These are phyloP conservation scores for Serendipita sp. DNA, from an alignment of 768 basidiomycete species.

Conservation along the genomic window DNA sequence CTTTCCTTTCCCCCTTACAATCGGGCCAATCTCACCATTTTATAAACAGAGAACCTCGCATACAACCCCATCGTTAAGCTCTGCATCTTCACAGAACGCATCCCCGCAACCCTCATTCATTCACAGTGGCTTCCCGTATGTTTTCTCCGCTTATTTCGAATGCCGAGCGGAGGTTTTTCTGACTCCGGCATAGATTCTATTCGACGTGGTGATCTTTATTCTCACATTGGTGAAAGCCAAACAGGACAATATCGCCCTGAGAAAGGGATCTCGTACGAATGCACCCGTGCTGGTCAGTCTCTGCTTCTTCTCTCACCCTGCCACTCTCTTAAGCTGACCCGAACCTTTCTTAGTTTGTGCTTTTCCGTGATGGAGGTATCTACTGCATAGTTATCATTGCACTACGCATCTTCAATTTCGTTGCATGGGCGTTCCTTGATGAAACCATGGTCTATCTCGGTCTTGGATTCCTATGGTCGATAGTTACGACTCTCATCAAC, in stretches of 20 bases:
- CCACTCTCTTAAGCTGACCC: neutral
- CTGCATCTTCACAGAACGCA: neutral
- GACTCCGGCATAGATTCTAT: neutral
- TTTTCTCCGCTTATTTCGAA: neutral
- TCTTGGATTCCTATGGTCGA: neutral
- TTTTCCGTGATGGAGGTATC: neutral
- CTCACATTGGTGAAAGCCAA: conserved; percentile 6
- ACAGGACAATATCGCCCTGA: neutral
- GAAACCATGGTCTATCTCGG: neutral
- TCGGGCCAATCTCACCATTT: neutral
- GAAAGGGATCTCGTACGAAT: neutral
- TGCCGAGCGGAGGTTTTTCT: neutral
- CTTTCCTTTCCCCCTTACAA: neutral
- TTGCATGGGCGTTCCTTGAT: neutral
- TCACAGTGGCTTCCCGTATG: neutral
- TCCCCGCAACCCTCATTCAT: neutral
- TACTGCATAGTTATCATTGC: neutral
- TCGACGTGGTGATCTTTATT: conserved; percentile 5
- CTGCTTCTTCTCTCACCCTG: neutral
- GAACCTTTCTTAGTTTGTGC: neutral
- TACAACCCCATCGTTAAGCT: neutral
- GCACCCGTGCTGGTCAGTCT: neutral
- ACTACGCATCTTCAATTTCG: neutral
- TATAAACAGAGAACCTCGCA: neutral
- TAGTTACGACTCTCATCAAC: neutral